Percentiles rank a stretch among this genome's conserved stretches.
Evolutionary conservation across 2,329 filamentous ascomycete genomes (phyloP).

Genomic region (Pestalotiopsis sp.): DNA sequence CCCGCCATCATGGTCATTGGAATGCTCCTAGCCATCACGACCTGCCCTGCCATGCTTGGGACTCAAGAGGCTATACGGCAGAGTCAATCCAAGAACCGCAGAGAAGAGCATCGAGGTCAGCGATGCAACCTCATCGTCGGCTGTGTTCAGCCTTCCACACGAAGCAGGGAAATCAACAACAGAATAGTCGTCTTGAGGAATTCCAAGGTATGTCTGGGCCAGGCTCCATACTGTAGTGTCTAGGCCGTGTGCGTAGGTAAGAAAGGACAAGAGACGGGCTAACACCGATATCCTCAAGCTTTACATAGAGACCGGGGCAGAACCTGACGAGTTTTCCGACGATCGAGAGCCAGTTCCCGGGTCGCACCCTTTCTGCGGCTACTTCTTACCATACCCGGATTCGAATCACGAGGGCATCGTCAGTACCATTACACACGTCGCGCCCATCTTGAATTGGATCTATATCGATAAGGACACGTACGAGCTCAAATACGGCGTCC

Average conservation of each 20-base stretch:
- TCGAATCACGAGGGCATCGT: slow-evolving; percentile 47
- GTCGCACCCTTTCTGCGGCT: slow-evolving; percentile 57
- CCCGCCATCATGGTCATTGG: slow-evolving; percentile 39
- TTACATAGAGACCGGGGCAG: slow-evolving; percentile 46
- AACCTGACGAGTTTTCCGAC: slow-evolving; percentile 26
- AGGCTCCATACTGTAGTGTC: not conserved
- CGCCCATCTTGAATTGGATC: slow-evolving; percentile 55
- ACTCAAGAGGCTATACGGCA: slow-evolving; percentile 52
- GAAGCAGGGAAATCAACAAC: slow-evolving; percentile 46
- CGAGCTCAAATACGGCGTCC: slow-evolving; percentile 48
- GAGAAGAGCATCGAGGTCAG: slow-evolving; percentile 51
- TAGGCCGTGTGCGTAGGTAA: too few species aligned
- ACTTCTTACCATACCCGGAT: slow-evolving; percentile 61
- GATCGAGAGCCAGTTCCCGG: slow-evolving; percentile 27
- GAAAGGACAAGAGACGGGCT: not conserved
- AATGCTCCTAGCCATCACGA: slow-evolving; percentile 42
- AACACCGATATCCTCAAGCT: slow-evolving; percentile 29
- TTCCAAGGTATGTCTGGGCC: slow-evolving; percentile 36
- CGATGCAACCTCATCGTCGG: slow-evolving; percentile 49
- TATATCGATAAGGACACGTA: slow-evolving; percentile 48
- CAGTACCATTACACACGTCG: slow-evolving; percentile 49
- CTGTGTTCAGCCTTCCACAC: slow-evolving; percentile 44
- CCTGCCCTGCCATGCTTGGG: slow-evolving; percentile 46
- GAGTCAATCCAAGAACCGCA: slow-evolving; percentile 48
- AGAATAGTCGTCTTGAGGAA: slow-evolving; percentile 46